Evolutionary conservation across 495 filamentous ascomycete species (phyloP), one percentile per base, ranked within the genome.

Genomic region (Hyphodiscus hymeniophilus): DNA sequence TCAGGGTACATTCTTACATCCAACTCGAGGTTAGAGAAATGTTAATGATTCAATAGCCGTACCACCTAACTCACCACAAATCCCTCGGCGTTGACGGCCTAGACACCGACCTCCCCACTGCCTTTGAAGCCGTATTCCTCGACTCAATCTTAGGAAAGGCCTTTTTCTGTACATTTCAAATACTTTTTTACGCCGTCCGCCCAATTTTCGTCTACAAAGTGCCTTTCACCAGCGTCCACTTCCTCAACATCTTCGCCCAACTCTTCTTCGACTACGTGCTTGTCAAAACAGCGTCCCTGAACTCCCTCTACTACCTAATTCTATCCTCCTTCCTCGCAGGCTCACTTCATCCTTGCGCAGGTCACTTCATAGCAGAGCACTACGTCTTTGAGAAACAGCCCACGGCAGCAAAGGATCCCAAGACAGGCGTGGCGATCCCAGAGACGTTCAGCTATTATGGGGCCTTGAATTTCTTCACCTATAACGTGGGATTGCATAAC

Each of bases 101-200:
- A 38, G 94, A 99, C 67, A 94, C 90, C 42, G 94, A 99, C 57
- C 82, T 99, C 2, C 94, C 94, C 8, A 97, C 94, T 23, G 77
- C 85, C 51, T 64, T 94, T 35, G 94, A 99, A 70, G 94, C 89
- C 56, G 64, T 95, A 63, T 84, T 97, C 66, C 83, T 99, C 52
- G 84, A 96, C 74, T 94, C 88, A n/a, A 76, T 99, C 60, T 77
- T 90, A 15, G 94, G 94, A 57, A 99, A 99, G 64, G 85, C 94
- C 51, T 97, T 99, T 75, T 99, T 99, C 78, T 94, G 87, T 72
- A 97, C 94, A 56, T 97, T 96, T 71, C 94, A 99, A 67, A 96
- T 99, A 64, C 72, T 99, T 61, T 99, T 99, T 79, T 99, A 99
- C 74, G 94, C 94, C 60, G 60, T 99, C n/a, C 88, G 94, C 3